Conservation (phyloP, 768 basidiomycete genomes). For the Leucosporidium yakuticum region DNA sequence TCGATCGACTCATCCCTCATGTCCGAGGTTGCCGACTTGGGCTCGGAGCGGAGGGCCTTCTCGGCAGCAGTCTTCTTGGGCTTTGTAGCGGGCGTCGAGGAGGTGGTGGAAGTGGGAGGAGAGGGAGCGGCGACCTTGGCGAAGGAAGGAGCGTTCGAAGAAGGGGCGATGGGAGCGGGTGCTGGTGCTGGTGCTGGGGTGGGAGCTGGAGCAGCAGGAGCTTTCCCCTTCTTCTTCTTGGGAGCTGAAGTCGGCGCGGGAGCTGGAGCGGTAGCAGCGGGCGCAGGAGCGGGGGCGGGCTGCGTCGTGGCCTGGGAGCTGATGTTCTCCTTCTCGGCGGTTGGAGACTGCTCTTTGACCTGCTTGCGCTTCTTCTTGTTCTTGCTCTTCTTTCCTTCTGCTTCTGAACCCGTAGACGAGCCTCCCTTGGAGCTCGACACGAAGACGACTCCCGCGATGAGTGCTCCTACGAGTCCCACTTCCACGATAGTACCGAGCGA, state of each 20-base stretch:
- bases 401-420: background rate
- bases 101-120: too few relatives aligned
- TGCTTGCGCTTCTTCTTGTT: slow-evolving; percentile 22
- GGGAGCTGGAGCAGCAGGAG: background rate
- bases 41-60: background rate
- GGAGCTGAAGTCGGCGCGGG: background rate
- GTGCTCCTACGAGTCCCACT: too few relatives aligned
- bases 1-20: slow-evolving; percentile 27
- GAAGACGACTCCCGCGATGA: slow-evolving; percentile 2
- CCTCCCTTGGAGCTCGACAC: background rate
- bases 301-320: too few relatives aligned
- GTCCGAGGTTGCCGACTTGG: background rate
- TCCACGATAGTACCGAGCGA: too few relatives aligned
- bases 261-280: background rate
- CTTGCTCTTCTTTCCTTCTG: slow-evolving; percentile 9
- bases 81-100: background rate
- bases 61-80: background rate
- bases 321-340: background rate
- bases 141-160: slow-evolving; percentile 1
- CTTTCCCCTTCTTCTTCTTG: background rate
- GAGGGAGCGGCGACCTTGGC: background rate
- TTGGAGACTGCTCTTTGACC: background rate
- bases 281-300: too few relatives aligned
- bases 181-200: background rate
- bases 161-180: background rate